Percentiles rank a stretch among this genome's conserved stretches.
Evolutionary conservation across 2,329 filamentous ascomycete species (phyloP).

Genomic region (Fusarium odoratissimum): DNA sequence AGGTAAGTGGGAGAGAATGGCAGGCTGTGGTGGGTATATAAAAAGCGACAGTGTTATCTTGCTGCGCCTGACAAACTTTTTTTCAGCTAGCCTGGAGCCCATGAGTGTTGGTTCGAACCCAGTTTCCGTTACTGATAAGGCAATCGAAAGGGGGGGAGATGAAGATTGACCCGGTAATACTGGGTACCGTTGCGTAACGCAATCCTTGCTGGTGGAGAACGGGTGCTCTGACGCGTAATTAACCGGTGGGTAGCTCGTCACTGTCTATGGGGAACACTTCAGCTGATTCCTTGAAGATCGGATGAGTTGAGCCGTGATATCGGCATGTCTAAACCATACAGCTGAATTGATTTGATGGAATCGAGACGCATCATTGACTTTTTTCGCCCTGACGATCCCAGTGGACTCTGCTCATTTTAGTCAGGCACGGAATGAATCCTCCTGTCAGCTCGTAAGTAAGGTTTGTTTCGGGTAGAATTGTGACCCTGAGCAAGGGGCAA

Average conservation of each 20-base stretch:
- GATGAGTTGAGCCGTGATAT: background rate
- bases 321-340: background rate
- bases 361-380: constrained; percentile 8
- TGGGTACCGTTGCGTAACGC: constrained; percentile 23
- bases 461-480: constrained; percentile 2
- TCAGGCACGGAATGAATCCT: constrained; percentile 9
- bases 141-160: constrained; percentile 23
- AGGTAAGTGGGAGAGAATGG: constrained; percentile 23
- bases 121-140: background rate
- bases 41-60: constrained; percentile 10
- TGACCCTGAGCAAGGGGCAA: background rate
- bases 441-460: constrained; percentile 16
- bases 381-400: constrained; percentile 12
- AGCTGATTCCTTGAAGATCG: constrained; percentile 1
- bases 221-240: constrained; percentile 20
- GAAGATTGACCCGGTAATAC: constrained; percentile 20
- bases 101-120: background rate
- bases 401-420: background rate
- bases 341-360: background rate
- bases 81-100: constrained; percentile 8
- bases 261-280: constrained; percentile 9
- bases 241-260: background rate
- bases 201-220: constrained; percentile 21
- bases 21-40: constrained; percentile 13
- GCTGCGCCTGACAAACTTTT: constrained; percentile 7